Evolutionary conservation across 2,329 filamentous ascomycete species (phyloP).

Genomic region (Helicocarpus griseus): DNA sequence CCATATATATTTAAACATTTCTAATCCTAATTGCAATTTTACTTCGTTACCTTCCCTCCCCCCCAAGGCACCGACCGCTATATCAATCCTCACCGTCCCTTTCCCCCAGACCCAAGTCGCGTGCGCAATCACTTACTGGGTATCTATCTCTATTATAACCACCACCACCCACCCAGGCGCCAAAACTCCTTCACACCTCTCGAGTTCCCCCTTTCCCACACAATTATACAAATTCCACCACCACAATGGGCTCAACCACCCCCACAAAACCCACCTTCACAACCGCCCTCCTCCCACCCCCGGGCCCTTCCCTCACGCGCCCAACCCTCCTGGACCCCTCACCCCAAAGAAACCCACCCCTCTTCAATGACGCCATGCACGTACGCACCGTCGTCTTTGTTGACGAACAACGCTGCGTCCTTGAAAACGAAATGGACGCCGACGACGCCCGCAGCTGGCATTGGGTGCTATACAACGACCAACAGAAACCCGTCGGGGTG

Average conservation of each 20-base stretch:
- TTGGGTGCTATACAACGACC: conserved; percentile 63
- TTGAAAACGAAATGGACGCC: conserved; percentile 65
- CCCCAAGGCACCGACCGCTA: no score
- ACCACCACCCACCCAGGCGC: no score
- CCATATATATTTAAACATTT: no score
- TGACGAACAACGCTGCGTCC: conserved; percentile 45
- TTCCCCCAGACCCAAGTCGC: no score
- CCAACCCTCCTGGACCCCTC: conserved; percentile 16
- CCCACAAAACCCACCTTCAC: conserved; percentile 1
- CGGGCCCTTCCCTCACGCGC: conserved; percentile 17
- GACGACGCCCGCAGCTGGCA: conserved; percentile 75
- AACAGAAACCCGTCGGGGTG: conserved; percentile 55
- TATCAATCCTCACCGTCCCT: no score
- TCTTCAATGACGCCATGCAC: conserved; percentile 52
- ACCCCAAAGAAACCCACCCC: conserved; percentile 31
- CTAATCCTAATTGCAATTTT: no score
- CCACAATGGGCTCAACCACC: background rate
- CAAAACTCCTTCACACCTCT: no score
- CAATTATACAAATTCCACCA: background rate
- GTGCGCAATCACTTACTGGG: no score
- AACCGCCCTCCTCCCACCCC: conserved; percentile 19
- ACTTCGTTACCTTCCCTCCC: no score
- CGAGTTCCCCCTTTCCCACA: no score
- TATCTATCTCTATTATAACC: no score
- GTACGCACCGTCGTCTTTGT: conserved; percentile 50